Conservation (phyloP, 75 land plant genomes). For the Selaginella moellendorffii region DNA sequence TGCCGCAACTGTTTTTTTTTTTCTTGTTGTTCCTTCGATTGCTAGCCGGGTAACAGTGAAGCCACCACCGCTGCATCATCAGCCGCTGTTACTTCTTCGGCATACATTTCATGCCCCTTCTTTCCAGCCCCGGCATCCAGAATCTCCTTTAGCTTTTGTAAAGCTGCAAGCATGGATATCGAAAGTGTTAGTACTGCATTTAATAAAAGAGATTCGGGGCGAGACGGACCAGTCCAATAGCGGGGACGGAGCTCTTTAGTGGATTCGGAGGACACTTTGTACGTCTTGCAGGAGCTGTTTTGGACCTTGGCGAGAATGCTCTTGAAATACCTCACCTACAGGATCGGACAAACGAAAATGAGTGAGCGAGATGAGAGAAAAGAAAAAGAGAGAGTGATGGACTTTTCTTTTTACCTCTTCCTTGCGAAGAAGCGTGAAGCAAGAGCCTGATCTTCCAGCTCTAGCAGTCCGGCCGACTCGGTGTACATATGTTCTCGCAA, state of each 20-base stretch:
- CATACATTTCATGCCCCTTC: background rate
- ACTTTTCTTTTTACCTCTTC: constrained; percentile 42
- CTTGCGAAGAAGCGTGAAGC: constrained; percentile 59
- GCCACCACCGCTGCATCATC: too few relatives aligned
- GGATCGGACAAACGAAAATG: background rate
- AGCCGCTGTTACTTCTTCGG: too few relatives aligned
- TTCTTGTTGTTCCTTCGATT: too few relatives aligned
- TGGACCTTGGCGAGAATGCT: constrained; percentile 48
- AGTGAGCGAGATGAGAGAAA: background rate
- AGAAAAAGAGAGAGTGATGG: background rate
- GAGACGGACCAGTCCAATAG: constrained; percentile 46
- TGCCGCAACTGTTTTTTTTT: too few relatives aligned
- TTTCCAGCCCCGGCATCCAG: background rate
- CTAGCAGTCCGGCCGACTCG: constrained; percentile 95
- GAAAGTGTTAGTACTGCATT: background rate
- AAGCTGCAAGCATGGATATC: background rate
- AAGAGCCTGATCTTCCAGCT: constrained; percentile 67
- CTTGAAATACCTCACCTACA: constrained; percentile 61
- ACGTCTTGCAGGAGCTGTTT: constrained; percentile 23
- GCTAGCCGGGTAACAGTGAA: too few relatives aligned
- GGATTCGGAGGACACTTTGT: constrained; percentile 32
- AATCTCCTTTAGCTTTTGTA: background rate
- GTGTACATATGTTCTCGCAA: constrained; percentile 79
- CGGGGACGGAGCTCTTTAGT: constrained; percentile 35
- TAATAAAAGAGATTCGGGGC: too few relatives aligned